Evolutionary conservation across 2,329 filamentous ascomycete genomes (phyloP).

Genomic region (Pseudogymnoascus sp.): DNA sequence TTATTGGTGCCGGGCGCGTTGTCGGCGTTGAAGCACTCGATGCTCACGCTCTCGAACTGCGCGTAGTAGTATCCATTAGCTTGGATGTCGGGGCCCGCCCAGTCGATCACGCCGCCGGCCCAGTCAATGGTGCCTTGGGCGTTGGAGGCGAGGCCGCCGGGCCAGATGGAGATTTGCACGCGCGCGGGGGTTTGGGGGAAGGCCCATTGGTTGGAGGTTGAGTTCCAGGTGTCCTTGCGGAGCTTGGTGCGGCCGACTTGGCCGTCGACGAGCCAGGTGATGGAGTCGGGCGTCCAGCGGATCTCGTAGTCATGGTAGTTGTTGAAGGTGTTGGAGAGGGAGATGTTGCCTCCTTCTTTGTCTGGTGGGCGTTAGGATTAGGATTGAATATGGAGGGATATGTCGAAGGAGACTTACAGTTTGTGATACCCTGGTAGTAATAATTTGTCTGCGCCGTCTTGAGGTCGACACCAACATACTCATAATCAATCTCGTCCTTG

Average conservation of each 20-base stretch:
- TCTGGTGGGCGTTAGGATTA: slow-evolving; percentile 46
- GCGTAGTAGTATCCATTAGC: slow-evolving; percentile 84
- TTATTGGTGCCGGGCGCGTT: slow-evolving; percentile 59
- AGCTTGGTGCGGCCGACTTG: slow-evolving; percentile 66
- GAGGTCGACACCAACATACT: slow-evolving; percentile 81
- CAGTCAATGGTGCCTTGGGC: slow-evolving; percentile 79
- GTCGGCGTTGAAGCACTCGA: slow-evolving; percentile 72
- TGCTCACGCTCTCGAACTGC: slow-evolving; percentile 65
- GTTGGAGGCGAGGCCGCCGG: slow-evolving; percentile 74
- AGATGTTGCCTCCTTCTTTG: slow-evolving; percentile 66
- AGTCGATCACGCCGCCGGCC: slow-evolving; percentile 87
- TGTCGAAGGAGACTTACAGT: slow-evolving; percentile 58
- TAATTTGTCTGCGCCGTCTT: slow-evolving; percentile 82
- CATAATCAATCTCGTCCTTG: slow-evolving; percentile 98
- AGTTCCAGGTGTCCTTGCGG: slow-evolving; percentile 78
- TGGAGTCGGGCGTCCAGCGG: slow-evolving; percentile 79
- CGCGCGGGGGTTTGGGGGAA: slow-evolving; percentile 89
- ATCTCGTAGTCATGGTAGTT: slow-evolving; percentile 89
- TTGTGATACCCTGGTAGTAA: slow-evolving; percentile 89
- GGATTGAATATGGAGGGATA: slow-evolving; percentile 18
- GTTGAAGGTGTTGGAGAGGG: slow-evolving; percentile 61
- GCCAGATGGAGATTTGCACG: slow-evolving; percentile 93
- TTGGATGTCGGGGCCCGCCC: slow-evolving; percentile 74
- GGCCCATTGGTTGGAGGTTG: slow-evolving; percentile 70
- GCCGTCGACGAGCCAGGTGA: slow-evolving; percentile 85